Conservation (phyloP, 2,329 filamentous ascomycete genomes). For the Hymenoscyphus scutula region DNA sequence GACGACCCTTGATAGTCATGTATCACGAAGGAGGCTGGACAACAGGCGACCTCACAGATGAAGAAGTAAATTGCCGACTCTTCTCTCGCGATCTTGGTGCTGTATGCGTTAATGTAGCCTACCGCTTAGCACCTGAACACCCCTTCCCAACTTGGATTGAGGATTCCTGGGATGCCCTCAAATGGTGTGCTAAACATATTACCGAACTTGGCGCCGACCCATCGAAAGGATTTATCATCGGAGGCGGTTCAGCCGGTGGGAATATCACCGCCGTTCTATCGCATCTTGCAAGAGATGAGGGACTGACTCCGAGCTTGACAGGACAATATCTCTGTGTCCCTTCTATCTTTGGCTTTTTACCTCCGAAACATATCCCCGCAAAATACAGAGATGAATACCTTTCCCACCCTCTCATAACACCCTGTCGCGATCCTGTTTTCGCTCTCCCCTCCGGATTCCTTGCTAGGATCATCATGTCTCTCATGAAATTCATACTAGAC, state of each 20-base stretch:
- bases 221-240: background rate
- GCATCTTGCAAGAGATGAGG: background rate
- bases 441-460: background rate
- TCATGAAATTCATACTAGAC: background rate
- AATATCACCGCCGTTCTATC: background rate
- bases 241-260: background rate
- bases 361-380: background rate
- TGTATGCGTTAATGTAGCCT: background rate
- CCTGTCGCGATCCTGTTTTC: background rate
- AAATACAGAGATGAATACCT: background rate
- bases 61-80: background rate
- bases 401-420: background rate
- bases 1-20: background rate
- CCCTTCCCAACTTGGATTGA: background rate
- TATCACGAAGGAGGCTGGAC: background rate
- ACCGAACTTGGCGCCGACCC: background rate
- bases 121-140: background rate
- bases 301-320: background rate
- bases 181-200: background rate
- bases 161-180: background rate
- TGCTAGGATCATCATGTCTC: background rate
- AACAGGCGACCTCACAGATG: background rate
- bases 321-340: background rate
- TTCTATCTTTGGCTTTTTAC: background rate
- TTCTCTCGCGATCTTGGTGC: background rate